phyloP scores from a whole-genome alignment of 805 yeast species.

The Sugiyamaella smithiae region DNA sequence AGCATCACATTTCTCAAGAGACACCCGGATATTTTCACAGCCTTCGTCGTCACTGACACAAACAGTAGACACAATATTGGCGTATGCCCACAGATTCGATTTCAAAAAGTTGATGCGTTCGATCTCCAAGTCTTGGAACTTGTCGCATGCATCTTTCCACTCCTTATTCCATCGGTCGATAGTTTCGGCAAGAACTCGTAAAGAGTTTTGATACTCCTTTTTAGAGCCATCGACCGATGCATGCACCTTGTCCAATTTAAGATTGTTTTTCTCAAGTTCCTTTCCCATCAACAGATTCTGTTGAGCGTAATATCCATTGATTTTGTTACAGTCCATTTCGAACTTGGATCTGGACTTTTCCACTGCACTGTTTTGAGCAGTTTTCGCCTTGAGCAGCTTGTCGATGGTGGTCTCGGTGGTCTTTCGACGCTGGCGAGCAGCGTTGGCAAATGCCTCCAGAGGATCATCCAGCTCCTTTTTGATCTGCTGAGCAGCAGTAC shows the following conservation, averaged over 20 bases:
- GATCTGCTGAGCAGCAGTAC: constrained; percentile 49
- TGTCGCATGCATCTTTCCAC: constrained; percentile 64
- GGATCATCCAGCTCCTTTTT: constrained; percentile 51
- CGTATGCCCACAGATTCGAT: constrained; percentile 71
- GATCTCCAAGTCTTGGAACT: constrained; percentile 64
- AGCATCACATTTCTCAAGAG: constrained; percentile 67
- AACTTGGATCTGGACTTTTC: constrained; percentile 45
- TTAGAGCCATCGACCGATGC: constrained; percentile 40
- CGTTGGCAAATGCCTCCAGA: constrained; percentile 49
- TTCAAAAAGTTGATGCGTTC: constrained; percentile 69
- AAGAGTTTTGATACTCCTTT: constrained; percentile 58
- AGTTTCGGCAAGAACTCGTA: constrained; percentile 52
- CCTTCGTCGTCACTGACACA: constrained; percentile 79
- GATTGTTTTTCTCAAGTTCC: constrained; percentile 61
- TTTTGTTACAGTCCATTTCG: constrained; percentile 54
- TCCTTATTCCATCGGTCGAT: constrained; percentile 66
- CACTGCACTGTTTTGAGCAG: constrained; percentile 33
- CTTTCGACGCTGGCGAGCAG: constrained; percentile 52
- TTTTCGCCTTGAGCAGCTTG: constrained; percentile 51
- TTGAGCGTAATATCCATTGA: constrained; percentile 59
- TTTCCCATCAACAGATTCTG: constrained; percentile 69
- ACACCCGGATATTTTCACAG: constrained; percentile 65
- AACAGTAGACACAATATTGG: constrained; percentile 67
- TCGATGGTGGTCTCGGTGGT: constrained; percentile 56
- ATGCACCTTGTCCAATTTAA: constrained; percentile 51